Evolutionary conservation across 495 filamentous ascomycete genomes (phyloP).

Genomic region (Margaritispora aquatica): DNA sequence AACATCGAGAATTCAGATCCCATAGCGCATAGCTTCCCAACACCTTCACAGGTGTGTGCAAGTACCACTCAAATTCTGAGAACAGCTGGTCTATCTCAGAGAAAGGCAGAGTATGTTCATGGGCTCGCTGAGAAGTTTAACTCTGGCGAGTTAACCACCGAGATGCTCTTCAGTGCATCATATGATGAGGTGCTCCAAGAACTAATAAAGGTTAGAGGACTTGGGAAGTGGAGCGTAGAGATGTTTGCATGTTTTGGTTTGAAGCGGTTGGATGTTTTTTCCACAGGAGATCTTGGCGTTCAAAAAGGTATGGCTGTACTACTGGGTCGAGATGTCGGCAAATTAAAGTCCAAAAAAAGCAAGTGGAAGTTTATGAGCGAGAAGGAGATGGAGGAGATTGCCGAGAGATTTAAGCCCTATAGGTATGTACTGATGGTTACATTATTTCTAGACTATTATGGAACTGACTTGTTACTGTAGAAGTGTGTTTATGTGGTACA

Average conservation of each 20-base stretch:
- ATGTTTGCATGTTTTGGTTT: conserved; percentile 95
- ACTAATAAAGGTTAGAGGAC: conserved; percentile 76
- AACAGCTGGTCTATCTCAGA: conserved; percentile 78
- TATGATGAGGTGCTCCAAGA: conserved; percentile 82
- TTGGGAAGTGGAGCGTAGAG: conserved; percentile 89
- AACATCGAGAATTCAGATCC: conserved; percentile 26
- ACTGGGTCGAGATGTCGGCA: conserved; percentile 72
- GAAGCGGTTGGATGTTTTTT: conserved; percentile 91
- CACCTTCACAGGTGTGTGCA: conserved; percentile 61
- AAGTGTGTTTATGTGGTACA: background rate
- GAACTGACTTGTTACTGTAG: background rate
- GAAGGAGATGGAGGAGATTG: conserved; percentile 79
- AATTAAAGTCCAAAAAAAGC: conserved; percentile 73
- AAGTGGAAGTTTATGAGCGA: conserved; percentile 99
- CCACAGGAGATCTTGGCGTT: conserved; percentile 86
- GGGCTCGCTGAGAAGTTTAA: conserved; percentile 80
- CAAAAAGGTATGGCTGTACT: conserved; percentile 91
- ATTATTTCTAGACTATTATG: background rate
- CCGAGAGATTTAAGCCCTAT: conserved; percentile 78
- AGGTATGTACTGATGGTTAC: conserved; percentile 38
- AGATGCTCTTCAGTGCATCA: conserved; percentile 65
- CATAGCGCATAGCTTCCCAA: conserved; percentile 54
- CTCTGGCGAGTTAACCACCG: conserved; percentile 63
- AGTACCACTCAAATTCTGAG: conserved; percentile 58
- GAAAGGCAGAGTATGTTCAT: conserved; percentile 91